Percentiles rank a stretch among this genome's conserved stretches.
These are phyloP conservation scores for Emmonsiellopsis sp. DNA, from an alignment of 2,329 filamentous ascomycete genomes.

Conservation along the genomic window DNA sequence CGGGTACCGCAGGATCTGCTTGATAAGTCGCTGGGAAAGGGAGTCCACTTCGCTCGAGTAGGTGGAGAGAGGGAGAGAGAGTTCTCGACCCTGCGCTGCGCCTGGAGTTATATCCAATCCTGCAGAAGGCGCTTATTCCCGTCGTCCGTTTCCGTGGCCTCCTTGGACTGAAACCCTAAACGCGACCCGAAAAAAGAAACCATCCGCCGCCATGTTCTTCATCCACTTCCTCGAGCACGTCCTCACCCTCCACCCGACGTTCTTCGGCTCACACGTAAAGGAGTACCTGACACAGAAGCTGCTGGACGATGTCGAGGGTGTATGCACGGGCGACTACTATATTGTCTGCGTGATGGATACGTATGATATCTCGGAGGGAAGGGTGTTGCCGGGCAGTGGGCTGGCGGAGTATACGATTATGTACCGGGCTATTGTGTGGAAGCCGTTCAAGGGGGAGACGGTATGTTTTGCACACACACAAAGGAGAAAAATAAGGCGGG, in stretches of 20 bases:
- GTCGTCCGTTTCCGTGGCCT: too few species aligned
- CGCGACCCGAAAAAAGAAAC: too few species aligned
- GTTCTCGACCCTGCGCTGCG: too few species aligned
- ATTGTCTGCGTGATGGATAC: constrained; percentile 98
- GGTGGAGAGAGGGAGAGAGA: too few species aligned
- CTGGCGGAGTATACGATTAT: constrained; percentile 90
- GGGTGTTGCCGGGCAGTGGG: constrained; percentile 83
- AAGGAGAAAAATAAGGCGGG: not conserved
- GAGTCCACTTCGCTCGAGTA: too few species aligned
- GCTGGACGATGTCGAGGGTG: constrained; percentile 87
- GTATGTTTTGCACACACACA: constrained; percentile 51
- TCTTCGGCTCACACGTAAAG: constrained; percentile 89
- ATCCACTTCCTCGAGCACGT: constrained; percentile 93
- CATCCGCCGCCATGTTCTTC: constrained; percentile 69
- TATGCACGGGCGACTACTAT: constrained; percentile 90
- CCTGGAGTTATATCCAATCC: too few species aligned
- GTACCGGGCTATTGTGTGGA: constrained; percentile 94
- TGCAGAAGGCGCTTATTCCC: too few species aligned
- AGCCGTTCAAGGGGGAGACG: constrained; percentile 95
- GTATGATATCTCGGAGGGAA: constrained; percentile 86
- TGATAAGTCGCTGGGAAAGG: too few species aligned
- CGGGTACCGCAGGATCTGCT: too few species aligned
- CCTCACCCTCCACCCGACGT: constrained; percentile 91
- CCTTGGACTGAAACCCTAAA: too few species aligned
- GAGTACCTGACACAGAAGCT: constrained; percentile 84